These are phyloP conservation scores for Malus orientalis DNA, from an alignment of 306 rosid genomes.

Conservation along the genomic window DNA sequence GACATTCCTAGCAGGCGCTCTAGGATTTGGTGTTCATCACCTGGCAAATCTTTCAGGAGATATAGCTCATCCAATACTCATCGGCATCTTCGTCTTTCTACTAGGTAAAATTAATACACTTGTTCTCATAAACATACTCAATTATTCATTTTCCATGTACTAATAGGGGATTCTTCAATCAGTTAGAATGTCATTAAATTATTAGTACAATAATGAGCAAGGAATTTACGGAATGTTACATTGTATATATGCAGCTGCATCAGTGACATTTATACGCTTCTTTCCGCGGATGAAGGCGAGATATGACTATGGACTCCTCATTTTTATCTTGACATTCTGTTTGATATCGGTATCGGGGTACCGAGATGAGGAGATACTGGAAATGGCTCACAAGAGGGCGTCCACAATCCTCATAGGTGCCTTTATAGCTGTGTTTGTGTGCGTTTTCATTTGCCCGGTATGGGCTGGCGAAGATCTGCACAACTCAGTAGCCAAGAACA, in stretches of 20 bases:
- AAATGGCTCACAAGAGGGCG: conserved; percentile 30
- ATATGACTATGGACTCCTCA: conserved; percentile 47
- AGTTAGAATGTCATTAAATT: neutral
- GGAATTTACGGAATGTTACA: neutral
- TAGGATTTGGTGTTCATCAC: conserved; percentile 26
- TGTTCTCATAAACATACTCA: neutral
- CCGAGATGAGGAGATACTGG: conserved; percentile 15
- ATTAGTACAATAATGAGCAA: neutral
- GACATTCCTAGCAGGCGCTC: conserved; percentile 20
- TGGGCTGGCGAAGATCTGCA: conserved; percentile 58
- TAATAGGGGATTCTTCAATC: neutral
- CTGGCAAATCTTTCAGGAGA: conserved; percentile 19
- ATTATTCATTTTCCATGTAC: neutral
- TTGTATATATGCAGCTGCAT: conserved; percentile 15
- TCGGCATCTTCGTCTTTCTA: conserved; percentile 8
- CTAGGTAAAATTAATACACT: conserved; percentile 7
- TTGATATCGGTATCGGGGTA: conserved; percentile 40
- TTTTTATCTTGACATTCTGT: conserved; percentile 43
- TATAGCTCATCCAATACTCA: conserved; percentile 17
- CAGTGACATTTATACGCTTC: conserved; percentile 37
- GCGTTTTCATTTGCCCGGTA: conserved; percentile 32
- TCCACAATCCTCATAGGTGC: conserved; percentile 33
- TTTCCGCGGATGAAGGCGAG: conserved; percentile 36
- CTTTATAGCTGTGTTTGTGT: conserved; percentile 13
- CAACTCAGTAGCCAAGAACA: conserved; percentile 22